These are phyloP conservation scores for Thelonectria olida DNA, from an alignment of 2,329 filamentous ascomycete genomes.

Conservation along the genomic window DNA sequence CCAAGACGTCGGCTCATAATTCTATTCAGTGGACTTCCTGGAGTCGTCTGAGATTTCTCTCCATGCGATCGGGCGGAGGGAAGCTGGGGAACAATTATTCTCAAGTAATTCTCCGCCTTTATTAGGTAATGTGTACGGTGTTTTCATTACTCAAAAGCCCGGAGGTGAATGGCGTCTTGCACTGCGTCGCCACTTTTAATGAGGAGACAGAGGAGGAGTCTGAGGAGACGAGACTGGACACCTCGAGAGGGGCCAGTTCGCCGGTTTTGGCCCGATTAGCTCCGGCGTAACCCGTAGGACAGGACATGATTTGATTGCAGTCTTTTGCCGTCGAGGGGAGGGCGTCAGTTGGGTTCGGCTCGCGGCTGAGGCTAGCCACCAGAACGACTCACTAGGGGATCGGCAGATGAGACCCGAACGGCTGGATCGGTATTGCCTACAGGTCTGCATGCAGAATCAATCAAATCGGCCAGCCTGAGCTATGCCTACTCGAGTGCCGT, in stretches of 20 bases:
- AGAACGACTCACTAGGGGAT: neutral
- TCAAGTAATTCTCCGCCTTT: constrained; percentile 4
- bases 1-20: neutral
- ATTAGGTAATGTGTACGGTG: constrained; percentile 18
- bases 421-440: constrained; percentile 11
- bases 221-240: neutral
- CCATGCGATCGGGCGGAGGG: constrained; percentile 13
- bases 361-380: neutral
- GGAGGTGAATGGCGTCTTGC: neutral
- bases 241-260: constrained; percentile 9
- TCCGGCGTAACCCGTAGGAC: constrained; percentile 12
- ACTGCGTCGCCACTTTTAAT: constrained; percentile 5
- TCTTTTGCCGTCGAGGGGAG: neutral
- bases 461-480: neutral
- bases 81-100: constrained; percentile 10
- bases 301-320: neutral
- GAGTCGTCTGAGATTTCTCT: constrained; percentile 8
- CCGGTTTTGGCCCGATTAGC: constrained; percentile 6
- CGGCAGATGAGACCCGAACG: constrained; percentile 16
- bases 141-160: constrained; percentile 10
- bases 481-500: neutral
- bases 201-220: neutral
- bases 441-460: neutral
- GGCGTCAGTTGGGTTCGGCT: neutral
- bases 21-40: neutral